phyloP scores from a whole-genome alignment of 768 basidiomycete species.

The Polyporus arcularius region DNA sequence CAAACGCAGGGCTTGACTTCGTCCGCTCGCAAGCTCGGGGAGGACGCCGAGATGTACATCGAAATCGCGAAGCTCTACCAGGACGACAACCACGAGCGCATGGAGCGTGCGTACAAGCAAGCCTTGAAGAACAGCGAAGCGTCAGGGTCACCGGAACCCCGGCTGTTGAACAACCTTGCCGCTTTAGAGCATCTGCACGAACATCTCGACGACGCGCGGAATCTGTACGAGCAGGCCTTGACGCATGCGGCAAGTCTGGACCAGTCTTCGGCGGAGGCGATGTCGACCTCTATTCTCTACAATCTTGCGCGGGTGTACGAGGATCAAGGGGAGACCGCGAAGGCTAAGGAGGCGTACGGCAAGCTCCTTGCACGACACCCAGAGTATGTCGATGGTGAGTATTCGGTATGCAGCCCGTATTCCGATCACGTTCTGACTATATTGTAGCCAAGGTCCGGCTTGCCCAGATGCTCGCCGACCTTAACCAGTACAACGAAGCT shows the following conservation, averaged over 20 bases:
- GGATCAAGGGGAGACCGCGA: constrained; percentile 67
- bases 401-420: background rate
- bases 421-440: background rate
- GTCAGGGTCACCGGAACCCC: constrained; percentile 52
- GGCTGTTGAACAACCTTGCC: constrained; percentile 81
- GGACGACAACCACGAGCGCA: constrained; percentile 73
- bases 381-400: constrained; percentile 92
- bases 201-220: constrained; percentile 53
- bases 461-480: constrained; percentile 71
- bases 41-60: constrained; percentile 87
- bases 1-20: constrained; percentile 20
- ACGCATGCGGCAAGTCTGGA: constrained; percentile 51
- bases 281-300: constrained; percentile 84
- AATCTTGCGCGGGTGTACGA: constrained; percentile 94
- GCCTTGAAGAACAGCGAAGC: constrained; percentile 66
- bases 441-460: constrained; percentile 86
- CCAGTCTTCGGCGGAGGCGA: constrained; percentile 56
- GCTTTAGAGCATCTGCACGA: constrained; percentile 73
- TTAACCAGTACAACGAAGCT: constrained; percentile 77
- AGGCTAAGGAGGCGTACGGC: constrained; percentile 85
- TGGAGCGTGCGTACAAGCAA: constrained; percentile 70
- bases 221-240: constrained; percentile 75
- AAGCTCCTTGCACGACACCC: constrained; percentile 89
- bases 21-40: constrained; percentile 55
- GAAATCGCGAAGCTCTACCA: constrained; percentile 92